Evolutionary conservation across 768 basidiomycete species (phyloP).

Genomic region (Tricholoma sp.): DNA sequence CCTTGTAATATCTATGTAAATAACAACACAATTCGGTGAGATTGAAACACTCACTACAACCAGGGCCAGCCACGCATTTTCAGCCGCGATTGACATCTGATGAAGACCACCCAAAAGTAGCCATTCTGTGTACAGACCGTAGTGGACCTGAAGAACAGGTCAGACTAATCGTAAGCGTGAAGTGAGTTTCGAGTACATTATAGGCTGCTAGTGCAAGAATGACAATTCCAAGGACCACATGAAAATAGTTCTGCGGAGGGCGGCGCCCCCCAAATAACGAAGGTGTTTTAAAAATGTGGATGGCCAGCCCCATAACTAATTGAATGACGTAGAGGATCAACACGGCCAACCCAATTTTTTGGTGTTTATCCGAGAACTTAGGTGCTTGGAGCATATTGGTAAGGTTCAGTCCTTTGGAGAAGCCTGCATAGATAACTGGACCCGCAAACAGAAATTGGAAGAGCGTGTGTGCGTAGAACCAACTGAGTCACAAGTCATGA

Average conservation of each 20-base stretch:
- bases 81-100: constrained; percentile 31
- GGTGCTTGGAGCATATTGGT: constrained; percentile 23
- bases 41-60: constrained; percentile 27
- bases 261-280: constrained; percentile 32
- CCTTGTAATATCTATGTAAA: constrained; percentile 17
- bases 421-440: constrained; percentile 50
- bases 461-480: constrained; percentile 46
- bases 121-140: constrained; percentile 48
- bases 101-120: constrained; percentile 28
- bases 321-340: constrained; percentile 52
- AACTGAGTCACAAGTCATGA: constrained; percentile 24
- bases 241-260: constrained; percentile 50
- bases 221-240: constrained; percentile 46
- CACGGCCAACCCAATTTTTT: constrained; percentile 49
- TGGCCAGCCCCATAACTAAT: constrained; percentile 39
- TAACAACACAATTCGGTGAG: background rate
- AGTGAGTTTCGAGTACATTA: constrained; percentile 28
- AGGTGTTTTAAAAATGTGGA: constrained; percentile 49
- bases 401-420: constrained; percentile 36
- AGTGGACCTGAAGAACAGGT: constrained; percentile 32
- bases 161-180: background rate
- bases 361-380: constrained; percentile 39
- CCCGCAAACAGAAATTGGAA: constrained; percentile 47
- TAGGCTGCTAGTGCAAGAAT: constrained; percentile 52
- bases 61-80: constrained; percentile 43